Conservation (phyloP, 2,329 filamentous ascomycete species). For the Pseudogymnoascus sp. region DNA sequence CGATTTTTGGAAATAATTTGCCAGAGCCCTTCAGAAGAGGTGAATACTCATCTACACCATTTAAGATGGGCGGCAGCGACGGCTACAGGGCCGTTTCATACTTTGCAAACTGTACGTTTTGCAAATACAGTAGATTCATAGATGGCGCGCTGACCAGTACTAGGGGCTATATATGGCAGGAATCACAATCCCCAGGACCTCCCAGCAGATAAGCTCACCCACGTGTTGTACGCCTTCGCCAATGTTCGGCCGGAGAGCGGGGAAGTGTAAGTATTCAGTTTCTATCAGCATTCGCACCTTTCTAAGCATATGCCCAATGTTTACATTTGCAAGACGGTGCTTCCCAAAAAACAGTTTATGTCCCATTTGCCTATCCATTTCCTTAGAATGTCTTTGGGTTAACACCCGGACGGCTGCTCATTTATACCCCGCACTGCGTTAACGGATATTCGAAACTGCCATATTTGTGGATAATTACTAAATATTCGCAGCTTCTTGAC, state of each 20-base stretch:
- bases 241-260: conserved; percentile 74
- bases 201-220: conserved; percentile 72
- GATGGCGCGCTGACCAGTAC: conserved; percentile 14
- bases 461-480: neutral
- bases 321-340: neutral
- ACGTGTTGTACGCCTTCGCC: conserved; percentile 85
- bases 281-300: neutral
- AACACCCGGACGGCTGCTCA: neutral
- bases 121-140: neutral
- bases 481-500: conserved; percentile 39
- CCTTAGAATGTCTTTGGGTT: neutral
- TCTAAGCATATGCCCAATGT: neutral
- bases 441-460: neutral
- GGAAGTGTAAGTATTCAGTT: conserved; percentile 52
- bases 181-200: conserved; percentile 82
- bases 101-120: conserved; percentile 58
- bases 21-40: neutral
- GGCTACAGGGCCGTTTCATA: conserved; percentile 64
- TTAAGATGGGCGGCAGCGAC: conserved; percentile 24
- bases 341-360: neutral
- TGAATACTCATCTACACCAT: neutral
- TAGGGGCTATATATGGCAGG: conserved; percentile 73
- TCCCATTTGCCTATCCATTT: neutral
- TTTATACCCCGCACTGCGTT: neutral
- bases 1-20: conserved; percentile 11